These are phyloP conservation scores for Jacaranda mimosifolia DNA, from an alignment of 257 asterid species.

Conservation along the genomic window DNA sequence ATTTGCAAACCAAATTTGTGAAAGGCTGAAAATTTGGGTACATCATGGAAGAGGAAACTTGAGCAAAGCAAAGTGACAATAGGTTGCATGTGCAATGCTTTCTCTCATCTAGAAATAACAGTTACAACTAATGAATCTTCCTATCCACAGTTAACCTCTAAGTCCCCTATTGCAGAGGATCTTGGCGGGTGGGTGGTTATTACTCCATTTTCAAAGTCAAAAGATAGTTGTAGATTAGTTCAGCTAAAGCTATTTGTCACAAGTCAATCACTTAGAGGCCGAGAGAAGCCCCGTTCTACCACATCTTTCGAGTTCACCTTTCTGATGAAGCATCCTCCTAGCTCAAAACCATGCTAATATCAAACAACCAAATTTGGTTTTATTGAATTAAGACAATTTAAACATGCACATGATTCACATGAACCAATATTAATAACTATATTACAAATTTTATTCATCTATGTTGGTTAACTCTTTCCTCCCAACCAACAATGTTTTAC, in stretches of 20 bases:
- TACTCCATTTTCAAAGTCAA: too few species aligned
- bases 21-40: too few species aligned
- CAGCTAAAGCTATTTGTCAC: too few species aligned
- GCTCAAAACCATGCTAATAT: neutral
- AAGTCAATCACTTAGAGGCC: too few species aligned
- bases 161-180: too few species aligned
- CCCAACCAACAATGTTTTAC: neutral
- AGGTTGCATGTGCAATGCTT: neutral
- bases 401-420: neutral
- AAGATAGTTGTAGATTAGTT: too few species aligned
- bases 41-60: neutral
- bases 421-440: neutral
- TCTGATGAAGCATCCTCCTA: too few species aligned
- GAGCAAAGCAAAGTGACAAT: neutral
- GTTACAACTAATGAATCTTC: neutral
- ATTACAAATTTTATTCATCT: neutral
- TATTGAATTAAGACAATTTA: neutral
- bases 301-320: too few species aligned
- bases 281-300: too few species aligned
- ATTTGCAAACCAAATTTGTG: too few species aligned
- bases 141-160: neutral
- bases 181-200: too few species aligned
- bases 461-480: neutral
- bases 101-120: neutral
- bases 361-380: too few species aligned